Evolutionary conservation across 2,329 filamentous ascomycete genomes (phyloP).

Genomic region (Septoria linicola): DNA sequence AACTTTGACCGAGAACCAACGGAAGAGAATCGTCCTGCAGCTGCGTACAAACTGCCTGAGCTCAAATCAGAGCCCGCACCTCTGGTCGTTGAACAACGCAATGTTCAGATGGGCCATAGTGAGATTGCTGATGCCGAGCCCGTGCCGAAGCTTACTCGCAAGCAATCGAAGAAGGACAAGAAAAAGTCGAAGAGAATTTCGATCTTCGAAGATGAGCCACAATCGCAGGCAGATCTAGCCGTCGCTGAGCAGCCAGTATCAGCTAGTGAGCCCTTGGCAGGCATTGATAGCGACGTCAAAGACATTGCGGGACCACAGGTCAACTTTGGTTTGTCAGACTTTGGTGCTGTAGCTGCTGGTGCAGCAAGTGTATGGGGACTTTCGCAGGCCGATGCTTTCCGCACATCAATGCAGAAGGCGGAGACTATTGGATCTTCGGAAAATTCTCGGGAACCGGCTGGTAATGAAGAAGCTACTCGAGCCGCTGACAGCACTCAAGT

Average conservation of each 20-base stretch:
- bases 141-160: conserved; percentile 27
- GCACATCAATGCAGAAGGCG: conserved; percentile 17
- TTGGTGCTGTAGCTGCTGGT: conserved; percentile 19
- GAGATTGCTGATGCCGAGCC: conserved; percentile 9
- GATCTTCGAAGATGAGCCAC: conserved; percentile 22
- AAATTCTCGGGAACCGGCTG: background rate
- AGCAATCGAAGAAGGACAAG: conserved; percentile 46
- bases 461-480: background rate
- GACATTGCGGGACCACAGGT: conserved; percentile 5
- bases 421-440: background rate
- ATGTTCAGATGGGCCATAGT: conserved; percentile 13
- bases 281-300: background rate
- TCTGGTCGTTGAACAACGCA: conserved; percentile 24
- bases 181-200: conserved; percentile 39
- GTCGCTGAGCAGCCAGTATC: background rate
- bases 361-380: conserved; percentile 19
- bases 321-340: conserved; percentile 22
- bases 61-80: conserved; percentile 21
- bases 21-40: conserved; percentile 14
- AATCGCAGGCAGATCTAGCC: conserved; percentile 2
- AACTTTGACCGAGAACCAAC: background rate
- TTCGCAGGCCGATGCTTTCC: conserved; percentile 25
- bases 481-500: background rate
- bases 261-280: background rate
- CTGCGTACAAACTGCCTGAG: conserved; percentile 19